These are phyloP conservation scores for Penicillium sp. DNA, from an alignment of 2,329 filamentous ascomycete genomes.

Conservation along the genomic window DNA sequence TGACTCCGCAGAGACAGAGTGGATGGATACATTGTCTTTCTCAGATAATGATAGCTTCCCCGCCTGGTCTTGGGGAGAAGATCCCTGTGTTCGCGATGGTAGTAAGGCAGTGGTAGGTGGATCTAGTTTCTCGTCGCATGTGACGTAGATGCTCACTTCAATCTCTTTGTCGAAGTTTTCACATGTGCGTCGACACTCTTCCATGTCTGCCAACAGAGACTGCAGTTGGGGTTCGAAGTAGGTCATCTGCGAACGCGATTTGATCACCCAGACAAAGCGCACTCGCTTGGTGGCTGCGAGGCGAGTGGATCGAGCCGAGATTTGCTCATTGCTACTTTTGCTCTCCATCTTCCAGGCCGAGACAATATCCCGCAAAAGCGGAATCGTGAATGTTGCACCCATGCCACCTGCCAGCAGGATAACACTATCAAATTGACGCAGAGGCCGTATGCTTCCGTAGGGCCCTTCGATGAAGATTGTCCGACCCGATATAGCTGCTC, in stretches of 20 bases:
- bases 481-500: constrained; percentile 20
- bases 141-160: constrained; percentile 56
- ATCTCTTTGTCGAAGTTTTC: constrained; percentile 44
- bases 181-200: constrained; percentile 32
- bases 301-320: constrained; percentile 14
- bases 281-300: constrained; percentile 50
- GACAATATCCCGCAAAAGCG: constrained; percentile 57
- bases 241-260: constrained; percentile 51
- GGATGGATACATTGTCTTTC: constrained; percentile 28
- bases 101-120: constrained; percentile 28
- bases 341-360: constrained; percentile 45
- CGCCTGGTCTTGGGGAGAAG: background rate
- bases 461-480: constrained; percentile 55
- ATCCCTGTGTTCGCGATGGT: background rate
- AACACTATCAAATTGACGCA: constrained; percentile 61
- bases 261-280: constrained; percentile 60
- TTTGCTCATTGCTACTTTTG: constrained; percentile 4
- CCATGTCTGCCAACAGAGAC: constrained; percentile 45
- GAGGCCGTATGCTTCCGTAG: constrained; percentile 52
- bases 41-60: constrained; percentile 12
- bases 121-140: constrained; percentile 51
- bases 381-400: constrained; percentile 59
- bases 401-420: constrained; percentile 60
- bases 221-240: constrained; percentile 56
- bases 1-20: constrained; percentile 11